Base-by-base conservation (phyloP, 352 stramenopile genomes). In the Phytopythium cucurbitacearum region DNA sequence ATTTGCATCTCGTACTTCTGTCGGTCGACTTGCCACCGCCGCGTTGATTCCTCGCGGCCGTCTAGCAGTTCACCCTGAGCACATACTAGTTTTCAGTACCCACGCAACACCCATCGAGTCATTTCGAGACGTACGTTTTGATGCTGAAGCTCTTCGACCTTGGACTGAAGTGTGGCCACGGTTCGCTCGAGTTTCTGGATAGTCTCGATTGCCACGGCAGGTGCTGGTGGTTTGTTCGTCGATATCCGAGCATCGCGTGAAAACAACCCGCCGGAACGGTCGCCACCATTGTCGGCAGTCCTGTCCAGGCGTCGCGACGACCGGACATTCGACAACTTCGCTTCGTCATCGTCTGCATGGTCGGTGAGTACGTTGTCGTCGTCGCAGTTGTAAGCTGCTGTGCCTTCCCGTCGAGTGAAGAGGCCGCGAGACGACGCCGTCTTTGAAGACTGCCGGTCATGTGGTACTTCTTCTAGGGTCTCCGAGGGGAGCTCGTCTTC, bases 311-410 rank as follows among this genome's bases (percentile, higher is more conserved):
- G 10, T 53, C 37, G 10, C 13, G 48, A 21, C 15, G 47, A 13
- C 16, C 9, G 12, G 0, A 39, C 48, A 35, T 15, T 7, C 3
- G 44, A 44, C 0, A 56, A 48, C 3, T 47, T 53, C 7, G 3
- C 13, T 3, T 59, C 48, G 3, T 84, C 72, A 5, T 87, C 77
- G 1, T 85, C 73, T 4, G 62, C 56, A 12, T 55, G 68, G 5
- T 70, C 80, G 33, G 88, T 89, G 3, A 91, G 49, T 7, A 90
- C 74, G 16, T 75, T 80, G 41, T 90, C 82, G 44, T 89, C 79
- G 42, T 87, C 70, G 5, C 58, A 62, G 42, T 84, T 59, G 32
- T 70, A 71, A 5, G 40, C 53, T 10, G 53, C 66, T 32, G 61
- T 80, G 5, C 67, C 62, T 0, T 52, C 62, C 5, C 73, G 69